phyloP scores from a whole-genome alignment of 345 rosid genomes.

The Citrus australasica region DNA sequence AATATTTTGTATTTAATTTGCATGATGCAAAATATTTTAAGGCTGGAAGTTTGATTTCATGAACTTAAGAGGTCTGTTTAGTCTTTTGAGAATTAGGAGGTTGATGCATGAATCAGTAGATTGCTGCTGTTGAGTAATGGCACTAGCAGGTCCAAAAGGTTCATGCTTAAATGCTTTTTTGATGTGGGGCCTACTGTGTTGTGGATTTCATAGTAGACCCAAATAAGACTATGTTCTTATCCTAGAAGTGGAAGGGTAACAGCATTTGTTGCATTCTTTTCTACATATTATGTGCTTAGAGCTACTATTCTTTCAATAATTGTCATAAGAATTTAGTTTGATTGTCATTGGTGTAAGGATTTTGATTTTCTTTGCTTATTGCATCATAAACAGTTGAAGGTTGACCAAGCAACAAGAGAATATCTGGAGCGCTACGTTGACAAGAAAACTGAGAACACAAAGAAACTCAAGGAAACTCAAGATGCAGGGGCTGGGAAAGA shows the following conservation, averaged over 20 bases:
- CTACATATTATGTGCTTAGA: background rate
- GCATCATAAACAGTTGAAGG: conserved; percentile 57
- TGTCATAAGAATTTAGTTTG: background rate
- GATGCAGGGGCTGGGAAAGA: conserved; percentile 44
- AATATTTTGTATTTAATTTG: background rate
- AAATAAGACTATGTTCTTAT: background rate
- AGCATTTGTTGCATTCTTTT: background rate
- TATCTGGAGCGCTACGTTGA: conserved; percentile 77
- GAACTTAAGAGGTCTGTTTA: background rate
- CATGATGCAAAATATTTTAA: background rate
- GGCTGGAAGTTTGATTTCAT: background rate
- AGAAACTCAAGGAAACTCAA: conserved; percentile 57
- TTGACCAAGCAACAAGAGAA: conserved; percentile 85
- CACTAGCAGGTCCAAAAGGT: background rate
- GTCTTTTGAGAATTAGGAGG: background rate
- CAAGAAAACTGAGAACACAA: conserved; percentile 67
- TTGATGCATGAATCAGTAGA: background rate
- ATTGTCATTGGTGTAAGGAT: background rate
- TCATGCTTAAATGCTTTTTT: background rate
- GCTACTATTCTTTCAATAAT: background rate
- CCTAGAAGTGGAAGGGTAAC: background rate
- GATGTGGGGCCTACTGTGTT: background rate
- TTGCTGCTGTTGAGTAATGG: background rate
- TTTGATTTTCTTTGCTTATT: conserved; percentile 11
- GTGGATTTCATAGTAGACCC: background rate